A percentile compares a stretch with the other conserved stretches of the same genome.
Evolutionary conservation across 306 rosid species (phyloP).

Genomic region (Ormosia semicastrata): DNA sequence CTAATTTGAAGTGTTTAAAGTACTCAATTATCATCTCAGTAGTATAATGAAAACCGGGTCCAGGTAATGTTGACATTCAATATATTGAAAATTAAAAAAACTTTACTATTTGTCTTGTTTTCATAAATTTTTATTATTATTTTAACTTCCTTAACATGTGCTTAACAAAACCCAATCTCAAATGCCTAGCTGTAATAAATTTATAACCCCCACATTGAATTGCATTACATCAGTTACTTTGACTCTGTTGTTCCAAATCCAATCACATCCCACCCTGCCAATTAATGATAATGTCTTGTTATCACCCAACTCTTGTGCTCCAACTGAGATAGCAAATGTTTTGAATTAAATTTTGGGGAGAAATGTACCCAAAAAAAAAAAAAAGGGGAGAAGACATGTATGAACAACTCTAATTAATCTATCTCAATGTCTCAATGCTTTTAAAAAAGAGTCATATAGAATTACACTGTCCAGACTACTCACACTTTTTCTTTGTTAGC

Average conservation of each 20-base stretch:
- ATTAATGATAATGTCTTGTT: neutral
- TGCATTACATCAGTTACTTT: neutral
- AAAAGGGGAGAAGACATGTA: neutral
- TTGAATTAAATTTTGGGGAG: neutral
- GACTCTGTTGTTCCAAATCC: neutral
- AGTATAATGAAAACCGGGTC: neutral
- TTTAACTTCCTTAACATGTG: too few species aligned
- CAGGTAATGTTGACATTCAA: neutral
- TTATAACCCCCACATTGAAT: neutral
- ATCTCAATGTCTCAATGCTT: neutral
- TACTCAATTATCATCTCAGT: neutral
- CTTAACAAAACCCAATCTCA: neutral
- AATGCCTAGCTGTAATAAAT: neutral
- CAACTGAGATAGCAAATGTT: neutral
- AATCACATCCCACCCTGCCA: neutral
- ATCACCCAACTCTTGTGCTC: neutral
- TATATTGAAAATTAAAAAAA: too few species aligned
- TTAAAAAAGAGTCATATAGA: neutral
- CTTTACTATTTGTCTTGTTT: too few species aligned
- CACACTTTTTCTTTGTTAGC: neutral
- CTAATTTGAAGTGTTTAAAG: neutral
- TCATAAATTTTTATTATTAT: too few species aligned
- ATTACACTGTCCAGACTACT: neutral
- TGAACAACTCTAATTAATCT: neutral
- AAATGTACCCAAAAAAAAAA: too few species aligned